These are phyloP conservation scores for Hanseniaspora vineae DNA, from an alignment of 805 yeast species.

Conservation along the genomic window DNA sequence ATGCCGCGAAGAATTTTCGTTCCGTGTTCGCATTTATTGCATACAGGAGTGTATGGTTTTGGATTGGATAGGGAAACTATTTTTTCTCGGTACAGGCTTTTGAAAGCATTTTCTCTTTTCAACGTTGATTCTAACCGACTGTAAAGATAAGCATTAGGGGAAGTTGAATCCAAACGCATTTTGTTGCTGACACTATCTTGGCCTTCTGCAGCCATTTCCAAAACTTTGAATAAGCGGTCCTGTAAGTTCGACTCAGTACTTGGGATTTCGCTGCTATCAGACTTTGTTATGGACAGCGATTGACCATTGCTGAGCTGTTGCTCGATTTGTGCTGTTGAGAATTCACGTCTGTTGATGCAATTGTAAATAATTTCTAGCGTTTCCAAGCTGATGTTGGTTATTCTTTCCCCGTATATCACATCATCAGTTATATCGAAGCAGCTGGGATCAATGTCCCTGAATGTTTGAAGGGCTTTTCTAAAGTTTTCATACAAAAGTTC, in stretches of 20 bases:
- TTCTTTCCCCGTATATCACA: not conserved
- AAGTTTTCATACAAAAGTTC: not conserved
- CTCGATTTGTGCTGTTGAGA: too few species aligned
- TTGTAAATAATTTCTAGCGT: not conserved
- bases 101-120: constrained; percentile 13
- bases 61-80: constrained; percentile 5
- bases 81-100: constrained; percentile 16
- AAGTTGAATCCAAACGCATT: not conserved
- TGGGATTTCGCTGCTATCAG: too few species aligned
- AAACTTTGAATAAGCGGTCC: not conserved
- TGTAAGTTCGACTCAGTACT: too few species aligned
- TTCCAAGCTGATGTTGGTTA: not conserved
- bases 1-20: constrained; percentile 16
- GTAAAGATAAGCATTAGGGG: not conserved
- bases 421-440: not conserved
- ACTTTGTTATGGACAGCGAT: too few species aligned
- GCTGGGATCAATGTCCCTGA: not conserved
- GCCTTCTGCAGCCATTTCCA: not conserved
- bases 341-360: not conserved
- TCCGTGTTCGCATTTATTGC: constrained; percentile 17
- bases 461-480: not conserved
- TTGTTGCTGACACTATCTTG: not conserved
- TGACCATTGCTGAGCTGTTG: too few species aligned
- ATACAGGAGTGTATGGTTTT: constrained; percentile 11
- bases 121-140: constrained; percentile 10